These are phyloP conservation scores for Sclerotinia nivalis DNA, from an alignment of 2,329 filamentous ascomycete species.

Conservation along the genomic window DNA sequence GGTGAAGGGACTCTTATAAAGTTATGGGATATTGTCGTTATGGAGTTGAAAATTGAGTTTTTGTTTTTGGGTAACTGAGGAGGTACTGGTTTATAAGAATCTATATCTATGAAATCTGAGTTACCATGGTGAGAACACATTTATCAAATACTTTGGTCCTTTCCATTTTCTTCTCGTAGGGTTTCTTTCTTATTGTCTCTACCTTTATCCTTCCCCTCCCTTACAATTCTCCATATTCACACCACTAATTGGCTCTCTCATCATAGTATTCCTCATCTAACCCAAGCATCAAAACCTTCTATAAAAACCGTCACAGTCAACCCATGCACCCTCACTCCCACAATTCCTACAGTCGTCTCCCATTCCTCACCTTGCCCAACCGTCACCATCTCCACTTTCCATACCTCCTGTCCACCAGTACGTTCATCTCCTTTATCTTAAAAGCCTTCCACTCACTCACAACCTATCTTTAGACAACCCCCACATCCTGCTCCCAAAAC, in stretches of 20 bases:
- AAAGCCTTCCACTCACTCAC: too few species aligned
- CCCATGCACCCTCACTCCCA: not conserved
- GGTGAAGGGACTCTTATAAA: conserved; percentile 9
- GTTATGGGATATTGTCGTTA: not conserved
- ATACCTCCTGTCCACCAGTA: conserved; percentile 25
- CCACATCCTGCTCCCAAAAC: conserved; percentile 12
- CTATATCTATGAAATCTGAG: not conserved
- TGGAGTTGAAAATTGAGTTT: not conserved
- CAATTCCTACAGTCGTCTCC: not conserved
- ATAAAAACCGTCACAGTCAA: conserved; percentile 7
- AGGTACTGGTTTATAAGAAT: not conserved
- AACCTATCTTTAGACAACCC: conserved; percentile 13
- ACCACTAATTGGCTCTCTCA: not conserved
- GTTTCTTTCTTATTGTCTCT: not conserved
- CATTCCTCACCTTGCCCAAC: conserved; percentile 32
- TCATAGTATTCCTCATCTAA: not conserved
- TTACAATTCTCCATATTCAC: not conserved
- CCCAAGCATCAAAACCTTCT: not conserved
- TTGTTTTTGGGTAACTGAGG: not conserved
- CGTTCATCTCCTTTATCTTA: not conserved
- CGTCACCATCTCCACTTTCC: conserved; percentile 31
- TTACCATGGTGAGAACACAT: not conserved
- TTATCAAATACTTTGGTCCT: not conserved
- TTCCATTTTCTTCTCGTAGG: not conserved
- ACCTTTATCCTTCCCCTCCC: too few species aligned